Evolutionary conservation across 257 asterid genomes (phyloP), one percentile per base, ranked within the genome.

Genomic region (Solanum pennellii): DNA sequence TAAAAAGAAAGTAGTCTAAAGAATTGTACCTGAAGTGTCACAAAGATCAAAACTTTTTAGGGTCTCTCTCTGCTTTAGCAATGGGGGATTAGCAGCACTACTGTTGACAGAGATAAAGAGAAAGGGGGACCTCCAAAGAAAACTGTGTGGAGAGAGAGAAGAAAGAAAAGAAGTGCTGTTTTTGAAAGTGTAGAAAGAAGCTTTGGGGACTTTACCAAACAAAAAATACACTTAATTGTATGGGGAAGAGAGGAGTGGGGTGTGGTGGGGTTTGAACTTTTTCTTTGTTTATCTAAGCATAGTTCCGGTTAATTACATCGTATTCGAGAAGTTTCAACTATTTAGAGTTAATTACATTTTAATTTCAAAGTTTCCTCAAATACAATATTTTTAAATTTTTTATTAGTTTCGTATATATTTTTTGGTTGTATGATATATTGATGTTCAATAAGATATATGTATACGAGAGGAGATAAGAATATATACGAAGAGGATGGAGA

Each of bases 61-160:
- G 31, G 47, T 49, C 59, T 68, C 45, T 52, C 62, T 47, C 66
- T 33, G 23, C 60, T 85, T 44, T 25, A 52, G 49, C 31, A 72
- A 86, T 47, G 72, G 25, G 66, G 83, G 18, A 71, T 44, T 77
- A 77, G 83, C 20, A 42, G 62, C 83, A 77, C 62, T 77, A 77
- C 39, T 42, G 83, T 77, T 25, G 84, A 79, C 84, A 79, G 84
- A 79, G 84, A 79, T 79, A 74, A 41, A 86, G 82, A 86, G 82
- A 69, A 21, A 29, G 76, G 47, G 33, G 44, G 66, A 31, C 68
- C 69, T 62, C 31, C 21, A 42, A 66, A 31, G 45, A n/a, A 29
- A 75, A 71, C 12, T 71, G 83, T 86, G 47, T 13, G 65, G 66
- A 72, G 71, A 45, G 71, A 45, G 33, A 23, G 69, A 73, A 71